Conservation (phyloP, 257 asterid species). For the Ocimum tenuiflorum region DNA sequence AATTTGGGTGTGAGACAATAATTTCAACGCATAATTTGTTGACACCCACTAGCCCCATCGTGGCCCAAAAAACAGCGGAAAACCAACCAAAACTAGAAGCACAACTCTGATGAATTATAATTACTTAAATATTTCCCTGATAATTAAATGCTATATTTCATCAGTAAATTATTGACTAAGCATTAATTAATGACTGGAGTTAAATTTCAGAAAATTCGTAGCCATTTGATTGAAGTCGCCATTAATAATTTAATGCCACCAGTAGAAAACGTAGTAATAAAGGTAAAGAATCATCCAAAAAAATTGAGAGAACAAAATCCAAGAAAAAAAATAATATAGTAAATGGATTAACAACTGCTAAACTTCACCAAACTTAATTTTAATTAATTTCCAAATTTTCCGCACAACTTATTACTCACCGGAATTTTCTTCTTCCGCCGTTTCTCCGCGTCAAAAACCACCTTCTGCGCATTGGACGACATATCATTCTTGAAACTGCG, state of each 20-base stretch:
- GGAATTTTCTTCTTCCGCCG: conserved; percentile 34
- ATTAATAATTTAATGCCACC: background rate
- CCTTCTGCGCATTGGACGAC: conserved; percentile 29
- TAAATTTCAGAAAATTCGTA: no score
- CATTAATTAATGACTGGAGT: background rate
- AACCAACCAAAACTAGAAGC: background rate
- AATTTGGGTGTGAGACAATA: background rate
- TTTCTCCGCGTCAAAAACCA: conserved; percentile 24
- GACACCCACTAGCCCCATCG: conserved; percentile 29
- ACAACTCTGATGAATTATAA: background rate
- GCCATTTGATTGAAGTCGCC: background rate
- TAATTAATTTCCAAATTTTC: background rate
- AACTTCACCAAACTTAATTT: background rate
- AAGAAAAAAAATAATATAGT: background rate
- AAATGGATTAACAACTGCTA: background rate
- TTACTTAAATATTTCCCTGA: background rate
- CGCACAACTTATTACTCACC: no score
- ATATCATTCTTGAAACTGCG: conserved; percentile 20
- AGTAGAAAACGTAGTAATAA: background rate
- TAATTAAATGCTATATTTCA: background rate
- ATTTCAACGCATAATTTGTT: conserved; percentile 14
- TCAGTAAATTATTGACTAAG: conserved; percentile 11
- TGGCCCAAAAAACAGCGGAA: conserved; percentile 15
- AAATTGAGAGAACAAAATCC: background rate
- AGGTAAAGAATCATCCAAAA: background rate